Percentiles rank a stretch among this genome's conserved stretches.
Conservation (phyloP, 306 rosid species). For the Cucurbita moschata region DNA sequence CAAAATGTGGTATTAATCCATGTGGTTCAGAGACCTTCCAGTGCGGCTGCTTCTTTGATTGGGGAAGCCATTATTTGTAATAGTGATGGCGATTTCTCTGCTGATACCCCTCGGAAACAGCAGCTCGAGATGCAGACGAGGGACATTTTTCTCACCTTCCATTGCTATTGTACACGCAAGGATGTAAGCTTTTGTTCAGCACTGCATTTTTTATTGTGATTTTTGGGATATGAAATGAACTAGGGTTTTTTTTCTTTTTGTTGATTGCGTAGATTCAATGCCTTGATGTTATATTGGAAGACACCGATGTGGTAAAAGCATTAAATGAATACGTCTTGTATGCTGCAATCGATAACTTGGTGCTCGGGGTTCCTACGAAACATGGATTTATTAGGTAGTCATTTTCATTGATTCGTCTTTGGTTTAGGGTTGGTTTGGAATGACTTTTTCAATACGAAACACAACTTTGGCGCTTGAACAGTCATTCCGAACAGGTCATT, state of each 20-base stretch:
- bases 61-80: conserved; percentile 41
- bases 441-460: not conserved
- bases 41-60: conserved; percentile 13
- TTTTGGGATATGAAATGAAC: not conserved
- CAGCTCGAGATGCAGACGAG: conserved; percentile 33
- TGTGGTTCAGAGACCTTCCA: conserved; percentile 27
- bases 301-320: conserved; percentile 56
- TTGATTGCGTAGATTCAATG: conserved; percentile 40
- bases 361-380: conserved; percentile 57
- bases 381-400: conserved; percentile 79
- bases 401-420: not conserved
- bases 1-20: conserved; percentile 62
- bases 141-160: conserved; percentile 61
- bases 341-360: conserved; percentile 69
- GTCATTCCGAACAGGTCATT: not conserved
- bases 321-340: conserved; percentile 58
- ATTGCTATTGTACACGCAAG: conserved; percentile 91
- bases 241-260: not conserved
- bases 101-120: conserved; percentile 36
- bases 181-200: conserved; percentile 34
- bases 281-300: conserved; percentile 76
- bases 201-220: not conserved
- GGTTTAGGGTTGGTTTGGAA: not conserved
- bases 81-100: conserved; percentile 10
- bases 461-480: not conserved